Base-by-base conservation (phyloP, 805 yeast genomes). In the Starmerella roubikii region DNA sequence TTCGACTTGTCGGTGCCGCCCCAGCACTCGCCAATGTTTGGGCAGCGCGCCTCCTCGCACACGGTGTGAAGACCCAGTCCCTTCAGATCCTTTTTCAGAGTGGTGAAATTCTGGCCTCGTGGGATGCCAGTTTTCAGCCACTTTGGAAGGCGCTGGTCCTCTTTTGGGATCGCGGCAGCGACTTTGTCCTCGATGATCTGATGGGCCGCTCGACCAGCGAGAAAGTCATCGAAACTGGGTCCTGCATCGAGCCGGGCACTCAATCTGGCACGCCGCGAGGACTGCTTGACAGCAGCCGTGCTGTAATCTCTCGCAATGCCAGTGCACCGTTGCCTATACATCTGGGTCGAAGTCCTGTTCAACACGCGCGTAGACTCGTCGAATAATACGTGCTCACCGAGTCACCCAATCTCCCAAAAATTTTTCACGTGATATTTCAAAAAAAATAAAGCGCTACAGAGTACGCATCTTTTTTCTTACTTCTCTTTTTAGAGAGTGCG, bases 21-120 rank as follows among this genome's bases (percentile, higher is more conserved):
- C 99, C 99, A 91, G 61, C 99, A 91, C 59, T 91, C 99, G 37
- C 97, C 95, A 46, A 91, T 91, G 58, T 91, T 91, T n/a, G 99
- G 99, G 62, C 99, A 91, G 55, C 91, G 78, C 4, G 98, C 98
- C 55, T 91, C 98, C 60, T 91, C 97, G 62, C 99, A 91, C 23
- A 91, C 99, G 0, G 99, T 91, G 27, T 94, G 79, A 37, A 91
- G 65, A 47, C 84, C 83, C 44, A 91, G 65, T 42, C 93, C 96
- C 44, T 84, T 69, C 25, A 91, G 77, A 55, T 91, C 99, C 34
- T 74, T 71, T 55, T 88, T 85, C 50, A 91, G 66, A 49, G 74
- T 76, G 51, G 76, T 76, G 58, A 73, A 91, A 21, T 80, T 77
- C 46, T 76, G 69, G 32, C 99, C 99, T 62, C 82, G 83, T n/a